A percentile compares a stretch with the other conserved stretches of the same genome.
Evolutionary conservation across 352 stramenopile species (phyloP).

Genomic region (Pythium aristosporum): DNA sequence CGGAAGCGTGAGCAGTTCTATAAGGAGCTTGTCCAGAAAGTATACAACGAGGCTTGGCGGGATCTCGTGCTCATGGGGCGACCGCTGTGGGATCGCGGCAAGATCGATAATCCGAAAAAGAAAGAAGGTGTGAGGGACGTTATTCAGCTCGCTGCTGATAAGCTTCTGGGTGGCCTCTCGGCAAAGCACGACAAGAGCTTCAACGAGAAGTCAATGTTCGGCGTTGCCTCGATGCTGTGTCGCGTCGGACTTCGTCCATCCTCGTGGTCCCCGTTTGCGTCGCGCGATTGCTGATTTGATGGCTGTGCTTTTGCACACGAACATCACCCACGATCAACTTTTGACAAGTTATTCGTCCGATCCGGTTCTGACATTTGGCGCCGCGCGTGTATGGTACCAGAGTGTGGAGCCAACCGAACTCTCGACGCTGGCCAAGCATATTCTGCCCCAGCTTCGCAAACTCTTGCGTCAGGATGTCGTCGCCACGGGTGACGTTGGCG

Average conservation of each 20-base stretch:
- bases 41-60: not conserved
- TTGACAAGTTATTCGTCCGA: conserved; percentile 31
- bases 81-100: conserved; percentile 2
- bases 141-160: conserved; percentile 8
- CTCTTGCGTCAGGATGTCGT: conserved; percentile 12
- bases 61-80: conserved; percentile 4
- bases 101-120: not conserved
- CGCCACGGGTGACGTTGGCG: not conserved
- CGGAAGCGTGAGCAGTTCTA: not conserved
- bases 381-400: conserved; percentile 25
- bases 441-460: conserved; percentile 6
- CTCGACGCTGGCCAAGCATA: not conserved
- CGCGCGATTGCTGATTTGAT: conserved; percentile 32
- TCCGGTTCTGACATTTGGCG: conserved; percentile 30
- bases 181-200: not conserved
- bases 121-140: not conserved
- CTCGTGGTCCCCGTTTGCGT: conserved; percentile 22
- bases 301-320: conserved; percentile 17
- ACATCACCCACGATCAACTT: conserved; percentile 21
- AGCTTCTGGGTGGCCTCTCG: conserved; percentile 1
- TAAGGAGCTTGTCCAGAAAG: not conserved
- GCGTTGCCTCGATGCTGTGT: conserved; percentile 30
- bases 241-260: conserved; percentile 29
- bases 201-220: conserved; percentile 13
- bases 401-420: not conserved